Percentiles rank a stretch among this genome's conserved stretches.
These are phyloP conservation scores for Verticillium albo-atrum DNA, from an alignment of 2,329 filamentous ascomycete genomes.

Conservation along the genomic window DNA sequence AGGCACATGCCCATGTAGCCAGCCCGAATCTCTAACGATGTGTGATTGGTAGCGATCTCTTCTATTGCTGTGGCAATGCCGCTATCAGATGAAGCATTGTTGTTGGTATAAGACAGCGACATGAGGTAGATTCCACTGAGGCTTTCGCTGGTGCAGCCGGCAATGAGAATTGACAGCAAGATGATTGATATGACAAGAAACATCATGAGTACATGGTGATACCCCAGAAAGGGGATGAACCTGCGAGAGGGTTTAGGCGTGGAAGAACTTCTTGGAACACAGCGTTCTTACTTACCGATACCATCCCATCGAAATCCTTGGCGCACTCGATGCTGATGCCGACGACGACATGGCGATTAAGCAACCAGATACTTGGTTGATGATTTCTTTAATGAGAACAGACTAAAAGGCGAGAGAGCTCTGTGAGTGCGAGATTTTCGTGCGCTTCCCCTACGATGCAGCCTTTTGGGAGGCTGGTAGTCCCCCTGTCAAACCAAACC, in stretches of 20 bases:
- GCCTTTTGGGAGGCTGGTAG: no score
- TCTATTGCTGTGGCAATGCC: slow-evolving; percentile 79
- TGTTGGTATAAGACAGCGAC: slow-evolving; percentile 92
- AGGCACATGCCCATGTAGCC: slow-evolving; percentile 98
- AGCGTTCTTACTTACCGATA: background rate
- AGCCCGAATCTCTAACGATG: slow-evolving; percentile 82
- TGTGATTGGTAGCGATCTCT: slow-evolving; percentile 76
- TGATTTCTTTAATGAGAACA: no score
- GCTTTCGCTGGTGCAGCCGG: background rate
- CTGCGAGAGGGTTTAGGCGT: slow-evolving; percentile 16
- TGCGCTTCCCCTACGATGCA: no score
- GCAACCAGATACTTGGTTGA: no score
- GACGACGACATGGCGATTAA: no score
- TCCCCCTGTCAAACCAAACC: no score
- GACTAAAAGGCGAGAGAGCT: no score
- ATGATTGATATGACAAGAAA: slow-evolving; percentile 92
- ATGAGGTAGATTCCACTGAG: slow-evolving; percentile 82
- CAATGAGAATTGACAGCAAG: slow-evolving; percentile 72
- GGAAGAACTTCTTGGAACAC: background rate
- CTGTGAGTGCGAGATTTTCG: no score
- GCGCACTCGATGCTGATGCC: no score
- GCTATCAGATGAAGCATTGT: slow-evolving; percentile 76
- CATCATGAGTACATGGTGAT: slow-evolving; percentile 93
- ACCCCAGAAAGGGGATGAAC: slow-evolving; percentile 65
- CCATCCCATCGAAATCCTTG: background rate